Evolutionary conservation across 768 basidiomycete species (phyloP).

Genomic region (Trametes sanguinea): DNA sequence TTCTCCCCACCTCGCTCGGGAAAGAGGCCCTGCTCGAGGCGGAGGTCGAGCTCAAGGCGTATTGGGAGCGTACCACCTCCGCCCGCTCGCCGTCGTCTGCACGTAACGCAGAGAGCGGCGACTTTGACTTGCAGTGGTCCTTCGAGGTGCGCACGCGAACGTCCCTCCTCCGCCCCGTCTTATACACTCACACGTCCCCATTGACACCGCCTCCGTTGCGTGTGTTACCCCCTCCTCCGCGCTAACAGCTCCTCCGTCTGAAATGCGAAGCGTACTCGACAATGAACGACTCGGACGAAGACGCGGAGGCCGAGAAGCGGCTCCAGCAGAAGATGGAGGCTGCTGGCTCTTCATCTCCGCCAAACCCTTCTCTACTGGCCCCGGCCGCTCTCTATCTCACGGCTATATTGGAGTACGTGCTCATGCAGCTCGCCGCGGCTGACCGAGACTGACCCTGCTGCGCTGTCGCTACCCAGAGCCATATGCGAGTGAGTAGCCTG

Average conservation of each 20-base stretch:
- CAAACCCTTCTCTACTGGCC: conserved; percentile 58
- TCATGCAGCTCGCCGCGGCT: conserved; percentile 22
- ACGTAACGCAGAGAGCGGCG: conserved; percentile 47
- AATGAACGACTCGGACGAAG: conserved; percentile 78
- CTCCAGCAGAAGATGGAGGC: conserved; percentile 64
- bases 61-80: conserved; percentile 73
- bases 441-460: conserved; percentile 8
- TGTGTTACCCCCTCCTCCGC: not conserved
- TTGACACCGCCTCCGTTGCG: not conserved
- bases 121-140: conserved; percentile 72
- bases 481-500: conserved; percentile 76
- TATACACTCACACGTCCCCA: not conserved
- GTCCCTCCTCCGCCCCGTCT: conserved; percentile 20
- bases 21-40: conserved; percentile 93
- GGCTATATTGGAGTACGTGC: conserved; percentile 86
- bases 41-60: conserved; percentile 87
- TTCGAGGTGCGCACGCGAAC: conserved; percentile 57
- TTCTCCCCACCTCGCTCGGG: conserved; percentile 79
- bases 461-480: conserved; percentile 49
- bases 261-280: conserved; percentile 91
- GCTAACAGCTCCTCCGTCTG: conserved; percentile 65
- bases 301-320: conserved; percentile 61
- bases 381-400: conserved; percentile 90
- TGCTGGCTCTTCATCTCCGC: conserved; percentile 50
- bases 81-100: conserved; percentile 40